Percentiles rank a stretch among this genome's conserved stretches.
phyloP scores from a whole-genome alignment of 352 stramenopile species.

The Pythium aphanidermatum region DNA sequence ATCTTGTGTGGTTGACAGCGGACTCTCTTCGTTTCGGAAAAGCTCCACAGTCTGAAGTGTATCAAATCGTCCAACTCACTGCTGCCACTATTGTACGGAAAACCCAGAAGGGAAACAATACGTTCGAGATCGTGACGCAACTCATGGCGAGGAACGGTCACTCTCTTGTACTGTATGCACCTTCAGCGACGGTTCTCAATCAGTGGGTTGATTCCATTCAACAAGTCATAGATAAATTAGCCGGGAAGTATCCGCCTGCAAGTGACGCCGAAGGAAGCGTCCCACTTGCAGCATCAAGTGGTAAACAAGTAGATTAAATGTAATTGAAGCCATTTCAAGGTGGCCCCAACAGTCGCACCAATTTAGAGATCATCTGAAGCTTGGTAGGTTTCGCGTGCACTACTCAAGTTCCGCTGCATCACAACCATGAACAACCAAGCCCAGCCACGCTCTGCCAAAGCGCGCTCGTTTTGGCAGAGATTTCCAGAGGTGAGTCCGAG shows the following conservation, averaged over 20 bases:
- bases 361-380: too few relatives aligned
- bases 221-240: constrained; percentile 37
- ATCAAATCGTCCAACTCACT: constrained; percentile 69
- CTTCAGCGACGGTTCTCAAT: constrained; percentile 34
- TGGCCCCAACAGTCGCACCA: too few relatives aligned
- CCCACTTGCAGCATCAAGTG: background rate
- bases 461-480: constrained; percentile 55
- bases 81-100: constrained; percentile 56
- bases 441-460: constrained; percentile 7
- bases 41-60: constrained; percentile 51
- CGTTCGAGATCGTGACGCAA: constrained; percentile 70
- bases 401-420: background rate
- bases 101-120: constrained; percentile 71
- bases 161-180: constrained; percentile 59
- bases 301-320: constrained; percentile 13
- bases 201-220: constrained; percentile 64
- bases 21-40: constrained; percentile 72
- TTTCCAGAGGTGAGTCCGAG: constrained; percentile 46
- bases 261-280: constrained; percentile 13
- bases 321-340: constrained; percentile 8
- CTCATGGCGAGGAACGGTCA: constrained; percentile 59
- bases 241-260: background rate
- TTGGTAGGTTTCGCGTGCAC: too few relatives aligned
- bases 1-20: constrained; percentile 8
- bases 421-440: constrained; percentile 17